Conservation (phyloP, 2,329 filamentous ascomycete genomes). For the Stagonosporopsis cucurbitacearum region DNA sequence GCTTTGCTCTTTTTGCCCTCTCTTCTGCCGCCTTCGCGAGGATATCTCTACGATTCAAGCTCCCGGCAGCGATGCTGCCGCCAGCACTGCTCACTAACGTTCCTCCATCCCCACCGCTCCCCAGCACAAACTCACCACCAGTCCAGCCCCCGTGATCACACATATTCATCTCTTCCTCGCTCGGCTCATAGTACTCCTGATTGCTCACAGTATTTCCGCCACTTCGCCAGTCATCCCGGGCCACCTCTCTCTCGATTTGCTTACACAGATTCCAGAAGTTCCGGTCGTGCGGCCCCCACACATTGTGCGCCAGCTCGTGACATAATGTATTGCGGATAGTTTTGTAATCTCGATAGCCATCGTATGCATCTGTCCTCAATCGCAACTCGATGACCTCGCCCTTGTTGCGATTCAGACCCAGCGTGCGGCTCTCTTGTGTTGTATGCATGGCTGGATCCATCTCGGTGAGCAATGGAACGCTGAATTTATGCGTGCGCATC, state of each 20-base stretch:
- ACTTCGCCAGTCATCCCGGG: slow-evolving; percentile 76
- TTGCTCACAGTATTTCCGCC: slow-evolving; percentile 60
- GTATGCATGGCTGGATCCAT: slow-evolving; percentile 92
- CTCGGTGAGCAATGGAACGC: slow-evolving; percentile 85
- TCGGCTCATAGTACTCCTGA: slow-evolving; percentile 44
- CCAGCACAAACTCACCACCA: slow-evolving; percentile 50
- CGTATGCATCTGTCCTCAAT: slow-evolving; percentile 89
- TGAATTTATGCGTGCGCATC: slow-evolving; percentile 86
- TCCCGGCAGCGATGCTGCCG: slow-evolving; percentile 43
- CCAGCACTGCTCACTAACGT: slow-evolving; percentile 34
- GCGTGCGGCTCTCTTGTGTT: slow-evolving; percentile 77
- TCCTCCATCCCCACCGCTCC: slow-evolving; percentile 21
- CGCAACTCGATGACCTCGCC: slow-evolving; percentile 92
- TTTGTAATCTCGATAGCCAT: slow-evolving; percentile 92
- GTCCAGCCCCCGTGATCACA: slow-evolving; percentile 54
- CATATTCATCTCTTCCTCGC: slow-evolving; percentile 37
- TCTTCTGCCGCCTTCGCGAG: slow-evolving; percentile 77
- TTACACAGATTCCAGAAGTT: slow-evolving; percentile 90
- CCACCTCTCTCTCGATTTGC: slow-evolving; percentile 87
- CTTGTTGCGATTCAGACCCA: slow-evolving; percentile 85
- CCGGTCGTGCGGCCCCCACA: slow-evolving; percentile 81
- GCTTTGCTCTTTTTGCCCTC: slow-evolving; percentile 60
- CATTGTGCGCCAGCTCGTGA: slow-evolving; percentile 94
- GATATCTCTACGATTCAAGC: slow-evolving; percentile 74
- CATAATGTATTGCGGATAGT: slow-evolving; percentile 91